A percentile compares a stretch with the other conserved stretches of the same genome.
Evolutionary conservation across 257 asterid genomes (phyloP).

Genomic region (Gentiana macrophylla): DNA sequence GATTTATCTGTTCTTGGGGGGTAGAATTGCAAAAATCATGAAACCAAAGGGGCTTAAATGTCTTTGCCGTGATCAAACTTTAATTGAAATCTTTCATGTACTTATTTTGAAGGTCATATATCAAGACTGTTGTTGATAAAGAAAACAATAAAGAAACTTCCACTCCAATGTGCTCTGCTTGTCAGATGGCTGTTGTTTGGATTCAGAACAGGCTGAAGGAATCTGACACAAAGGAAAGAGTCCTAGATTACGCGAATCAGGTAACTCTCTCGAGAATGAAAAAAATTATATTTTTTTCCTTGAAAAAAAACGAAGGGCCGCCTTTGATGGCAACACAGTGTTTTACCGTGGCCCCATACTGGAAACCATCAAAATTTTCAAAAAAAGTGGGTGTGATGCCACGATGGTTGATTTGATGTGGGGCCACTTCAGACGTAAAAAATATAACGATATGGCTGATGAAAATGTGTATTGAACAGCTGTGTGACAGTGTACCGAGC

Average conservation of each 20-base stretch:
- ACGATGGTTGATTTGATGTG: no score
- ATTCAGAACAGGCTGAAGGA: conserved; percentile 68
- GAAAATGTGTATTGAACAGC: conserved; percentile 28
- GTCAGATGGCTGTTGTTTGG: conserved; percentile 97
- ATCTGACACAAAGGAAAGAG: conserved; percentile 57
- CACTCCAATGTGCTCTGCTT: conserved; percentile 60
- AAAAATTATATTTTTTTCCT: conserved; percentile 2
- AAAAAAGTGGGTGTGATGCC: background rate
- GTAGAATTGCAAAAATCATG: no score
- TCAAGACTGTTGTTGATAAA: conserved; percentile 59
- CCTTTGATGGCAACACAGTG: no score
- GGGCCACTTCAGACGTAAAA: no score
- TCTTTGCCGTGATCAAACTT: background rate
- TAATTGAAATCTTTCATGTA: conserved; percentile 3
- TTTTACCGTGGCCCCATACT: no score
- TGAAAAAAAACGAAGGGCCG: background rate
- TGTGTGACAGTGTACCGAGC: conserved; percentile 78
- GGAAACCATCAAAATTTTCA: background rate
- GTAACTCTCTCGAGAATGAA: conserved; percentile 20
- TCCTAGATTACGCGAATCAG: conserved; percentile 65
- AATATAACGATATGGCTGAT: no score
- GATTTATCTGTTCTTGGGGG: no score
- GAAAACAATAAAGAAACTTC: conserved; percentile 28
- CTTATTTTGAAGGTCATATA: conserved; percentile 45
- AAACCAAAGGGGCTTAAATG: no score